A percentile compares a stretch with the other conserved stretches of the same genome.
phyloP scores from a whole-genome alignment of 2,329 filamentous ascomycete species.

The Pseudocercospora crystallina region DNA sequence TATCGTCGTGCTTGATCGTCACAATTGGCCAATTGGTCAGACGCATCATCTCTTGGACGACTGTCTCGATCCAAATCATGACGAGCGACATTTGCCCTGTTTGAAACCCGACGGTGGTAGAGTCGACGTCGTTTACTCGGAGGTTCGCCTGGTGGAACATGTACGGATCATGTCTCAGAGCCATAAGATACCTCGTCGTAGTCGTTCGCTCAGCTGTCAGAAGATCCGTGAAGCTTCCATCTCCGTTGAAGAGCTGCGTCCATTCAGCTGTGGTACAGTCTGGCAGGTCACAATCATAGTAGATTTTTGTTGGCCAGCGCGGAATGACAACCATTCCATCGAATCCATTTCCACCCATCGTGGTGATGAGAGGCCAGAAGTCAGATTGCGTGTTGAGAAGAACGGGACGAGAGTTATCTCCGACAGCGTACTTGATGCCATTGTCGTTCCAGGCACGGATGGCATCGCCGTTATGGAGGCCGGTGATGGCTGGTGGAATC shows the following conservation, averaged over 20 bases:
- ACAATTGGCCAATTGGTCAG: slow-evolving; percentile 9
- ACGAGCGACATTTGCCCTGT: slow-evolving; percentile 6
- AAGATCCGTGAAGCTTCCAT: slow-evolving; percentile 8
- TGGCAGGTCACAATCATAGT: slow-evolving; percentile 12
- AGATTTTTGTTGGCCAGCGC: slow-evolving; percentile 12
- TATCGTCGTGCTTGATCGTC: slow-evolving; percentile 11
- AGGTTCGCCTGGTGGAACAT: slow-evolving; percentile 14
- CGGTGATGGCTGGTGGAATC: slow-evolving; percentile 11
- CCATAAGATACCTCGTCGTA: slow-evolving; percentile 6
- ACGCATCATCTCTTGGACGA: slow-evolving; percentile 9
- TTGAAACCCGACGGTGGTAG: slow-evolving; percentile 3
- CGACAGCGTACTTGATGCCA: slow-evolving; percentile 2
- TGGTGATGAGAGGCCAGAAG: slow-evolving; percentile 8
- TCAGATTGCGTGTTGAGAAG: background rate
- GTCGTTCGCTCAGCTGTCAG: slow-evolving; percentile 5
- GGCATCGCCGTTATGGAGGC: slow-evolving; percentile 11
- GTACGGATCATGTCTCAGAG: slow-evolving; percentile 7
- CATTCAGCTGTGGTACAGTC: slow-evolving; percentile 9
- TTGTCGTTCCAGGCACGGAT: slow-evolving; percentile 8
- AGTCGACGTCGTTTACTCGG: slow-evolving; percentile 6
- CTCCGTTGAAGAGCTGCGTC: slow-evolving; percentile 9
- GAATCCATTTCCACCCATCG: slow-evolving; percentile 5
- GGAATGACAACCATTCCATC: slow-evolving; percentile 10
- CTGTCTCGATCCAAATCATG: slow-evolving; percentile 12
- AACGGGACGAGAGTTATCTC: slow-evolving; percentile 10